A percentile compares a stretch with the other conserved stretches of the same genome.
Evolutionary conservation across 305 asterid species (phyloP).

Genomic region (Solanum hybrid): DNA sequence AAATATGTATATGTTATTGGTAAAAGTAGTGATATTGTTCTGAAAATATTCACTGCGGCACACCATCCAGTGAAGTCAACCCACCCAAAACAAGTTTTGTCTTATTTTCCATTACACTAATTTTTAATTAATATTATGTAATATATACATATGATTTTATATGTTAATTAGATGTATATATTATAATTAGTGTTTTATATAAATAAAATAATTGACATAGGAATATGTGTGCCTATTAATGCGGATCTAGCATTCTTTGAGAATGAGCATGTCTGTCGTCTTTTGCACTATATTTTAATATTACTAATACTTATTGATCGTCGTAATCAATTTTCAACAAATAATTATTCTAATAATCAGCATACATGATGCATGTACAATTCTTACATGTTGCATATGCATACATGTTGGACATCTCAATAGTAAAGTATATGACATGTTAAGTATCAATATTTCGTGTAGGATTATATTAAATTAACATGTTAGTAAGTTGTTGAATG

Average conservation of each 20-base stretch:
- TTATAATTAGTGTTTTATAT: background rate
- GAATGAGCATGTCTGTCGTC: constrained; percentile 86
- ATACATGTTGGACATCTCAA: background rate
- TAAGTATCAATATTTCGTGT: too few relatives aligned
- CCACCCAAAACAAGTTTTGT: constrained; percentile 13
- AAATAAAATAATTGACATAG: background rate
- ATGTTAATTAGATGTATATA: background rate
- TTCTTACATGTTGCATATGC: background rate
- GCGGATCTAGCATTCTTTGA: constrained; percentile 73
- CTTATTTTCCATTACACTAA: background rate
- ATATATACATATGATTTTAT: background rate
- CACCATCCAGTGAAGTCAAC: constrained; percentile 50
- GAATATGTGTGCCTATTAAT: constrained; percentile 54
- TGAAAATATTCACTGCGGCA: constrained; percentile 15
- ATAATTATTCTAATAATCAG: background rate
- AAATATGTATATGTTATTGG: background rate
- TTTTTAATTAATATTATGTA: background rate
- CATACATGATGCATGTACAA: background rate
- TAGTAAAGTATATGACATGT: background rate
- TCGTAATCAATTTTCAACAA: background rate
- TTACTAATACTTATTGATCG: background rate
- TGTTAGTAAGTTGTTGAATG: too few relatives aligned
- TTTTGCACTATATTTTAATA: constrained; percentile 5
- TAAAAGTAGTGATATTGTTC: background rate
- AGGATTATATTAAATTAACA: too few relatives aligned